These are phyloP conservation scores for Hirschfeldia incana DNA, from an alignment of 345 rosid genomes.

Conservation along the genomic window DNA sequence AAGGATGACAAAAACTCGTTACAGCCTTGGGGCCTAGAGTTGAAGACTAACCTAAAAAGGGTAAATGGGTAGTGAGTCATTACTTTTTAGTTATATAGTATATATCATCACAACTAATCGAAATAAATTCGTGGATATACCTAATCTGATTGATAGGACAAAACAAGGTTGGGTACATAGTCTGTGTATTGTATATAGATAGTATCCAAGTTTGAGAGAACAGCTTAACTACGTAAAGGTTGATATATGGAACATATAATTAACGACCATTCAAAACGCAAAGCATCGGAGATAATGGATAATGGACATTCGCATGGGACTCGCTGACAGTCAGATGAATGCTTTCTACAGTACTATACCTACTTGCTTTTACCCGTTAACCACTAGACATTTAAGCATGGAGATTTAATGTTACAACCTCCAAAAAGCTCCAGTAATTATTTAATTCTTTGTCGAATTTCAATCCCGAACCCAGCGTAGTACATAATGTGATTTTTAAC, in stretches of 20 bases:
- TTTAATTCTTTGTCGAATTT: background rate
- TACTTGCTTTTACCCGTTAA: slow-evolving; percentile 14
- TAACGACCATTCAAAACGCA: background rate
- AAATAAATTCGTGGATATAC: slow-evolving; percentile 20
- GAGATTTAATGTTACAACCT: slow-evolving; percentile 4
- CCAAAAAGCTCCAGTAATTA: background rate
- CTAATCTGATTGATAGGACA: background rate
- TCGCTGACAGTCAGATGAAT: background rate
- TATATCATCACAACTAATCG: slow-evolving; percentile 21
- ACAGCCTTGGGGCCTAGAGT: background rate
- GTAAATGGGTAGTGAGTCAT: background rate
- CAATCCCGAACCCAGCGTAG: background rate
- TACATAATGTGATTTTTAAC: background rate
- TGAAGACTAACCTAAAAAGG: background rate
- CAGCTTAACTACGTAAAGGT: slow-evolving; percentile 6
- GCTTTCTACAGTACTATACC: background rate
- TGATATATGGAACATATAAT: background rate
- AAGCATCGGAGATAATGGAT: slow-evolving; percentile 3
- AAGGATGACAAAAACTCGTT: slow-evolving; percentile 2
- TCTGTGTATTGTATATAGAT: background rate
- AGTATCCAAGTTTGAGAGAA: slow-evolving; percentile 1
- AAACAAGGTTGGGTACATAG: background rate
- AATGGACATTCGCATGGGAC: slow-evolving; percentile 16
- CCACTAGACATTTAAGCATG: slow-evolving; percentile 6
- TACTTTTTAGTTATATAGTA: background rate